phyloP scores from a whole-genome alignment of 1,139 yeast genomes.

The Kazachstania sp. region DNA sequence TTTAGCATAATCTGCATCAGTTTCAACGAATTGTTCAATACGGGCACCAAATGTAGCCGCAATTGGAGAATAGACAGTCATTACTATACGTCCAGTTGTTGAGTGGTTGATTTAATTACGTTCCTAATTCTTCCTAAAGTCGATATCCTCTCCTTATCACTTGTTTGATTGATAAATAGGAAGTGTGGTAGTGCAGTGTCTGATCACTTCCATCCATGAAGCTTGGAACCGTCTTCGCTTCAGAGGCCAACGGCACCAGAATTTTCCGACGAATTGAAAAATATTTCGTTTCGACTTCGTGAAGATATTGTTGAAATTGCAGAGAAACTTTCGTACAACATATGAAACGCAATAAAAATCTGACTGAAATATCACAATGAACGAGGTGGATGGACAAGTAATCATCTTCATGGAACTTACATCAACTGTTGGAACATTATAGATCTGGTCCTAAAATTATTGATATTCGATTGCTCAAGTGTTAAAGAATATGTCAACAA shows the following conservation, averaged over 20 bases:
- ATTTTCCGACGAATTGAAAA: background rate
- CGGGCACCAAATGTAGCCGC: slow-evolving; percentile 29
- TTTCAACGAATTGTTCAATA: slow-evolving; percentile 26
- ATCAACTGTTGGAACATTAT: background rate
- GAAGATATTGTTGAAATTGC: no score
- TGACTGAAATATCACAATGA: no score
- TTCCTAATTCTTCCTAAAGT: no score
- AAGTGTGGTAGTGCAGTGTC: no score
- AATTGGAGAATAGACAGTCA: slow-evolving; percentile 26
- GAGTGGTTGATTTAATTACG: no score
- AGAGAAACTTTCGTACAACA: no score
- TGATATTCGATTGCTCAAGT: no score
- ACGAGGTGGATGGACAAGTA: background rate
- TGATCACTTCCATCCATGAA: background rate
- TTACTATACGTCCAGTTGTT: background rate
- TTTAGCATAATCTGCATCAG: slow-evolving; percentile 23
- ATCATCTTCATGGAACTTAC: background rate
- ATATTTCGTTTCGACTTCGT: background rate
- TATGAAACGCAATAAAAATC: no score
- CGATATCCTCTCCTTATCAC: no score
- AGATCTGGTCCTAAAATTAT: background rate
- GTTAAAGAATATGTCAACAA: no score
- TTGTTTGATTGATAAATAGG: no score
- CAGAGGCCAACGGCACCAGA: background rate
- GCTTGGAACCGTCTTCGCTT: background rate